phyloP scores from a whole-genome alignment of 2,329 filamentous ascomycete genomes.

The Phialemonium atrogriseum region DNA sequence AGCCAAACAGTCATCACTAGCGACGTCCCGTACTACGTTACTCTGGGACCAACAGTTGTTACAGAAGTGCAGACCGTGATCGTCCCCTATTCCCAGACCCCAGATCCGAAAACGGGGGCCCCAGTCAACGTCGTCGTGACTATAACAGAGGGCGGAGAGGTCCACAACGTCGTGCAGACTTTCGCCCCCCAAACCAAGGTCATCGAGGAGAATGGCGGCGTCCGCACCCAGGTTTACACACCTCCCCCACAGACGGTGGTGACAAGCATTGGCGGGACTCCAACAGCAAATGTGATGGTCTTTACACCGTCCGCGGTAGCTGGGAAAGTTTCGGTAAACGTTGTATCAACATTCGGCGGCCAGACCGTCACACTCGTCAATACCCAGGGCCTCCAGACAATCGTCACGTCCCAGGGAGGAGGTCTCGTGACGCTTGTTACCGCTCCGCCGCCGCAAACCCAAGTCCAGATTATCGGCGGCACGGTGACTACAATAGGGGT shows the following conservation, averaged over 20 bases:
- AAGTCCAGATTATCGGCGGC: constrained; percentile 10
- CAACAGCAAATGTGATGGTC: constrained; percentile 7
- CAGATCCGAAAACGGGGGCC: constrained; percentile 1
- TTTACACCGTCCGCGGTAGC: constrained; percentile 5
- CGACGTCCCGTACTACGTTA: background rate
- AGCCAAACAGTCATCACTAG: no score
- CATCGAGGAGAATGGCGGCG: constrained; percentile 7
- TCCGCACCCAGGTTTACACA: constrained; percentile 9
- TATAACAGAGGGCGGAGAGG: constrained; percentile 12
- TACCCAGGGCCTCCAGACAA: constrained; percentile 5
- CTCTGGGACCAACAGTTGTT: background rate
- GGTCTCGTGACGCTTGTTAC: constrained; percentile 5
- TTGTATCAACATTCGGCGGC: constrained; percentile 5
- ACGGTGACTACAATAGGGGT: constrained; percentile 11
- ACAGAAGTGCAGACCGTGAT: constrained; percentile 1
- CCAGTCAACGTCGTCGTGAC: constrained; percentile 15
- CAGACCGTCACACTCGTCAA: constrained; percentile 5
- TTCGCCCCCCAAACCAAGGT: constrained; percentile 9
- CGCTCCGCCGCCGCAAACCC: constrained; percentile 11
- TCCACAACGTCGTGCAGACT: constrained; percentile 13
- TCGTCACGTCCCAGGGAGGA: constrained; percentile 6
- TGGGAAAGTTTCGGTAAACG: constrained; percentile 8
- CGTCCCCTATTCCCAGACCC: constrained; percentile 3
- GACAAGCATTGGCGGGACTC: constrained; percentile 9
- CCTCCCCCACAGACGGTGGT: constrained; percentile 12